phyloP scores from a whole-genome alignment of 2,329 filamentous ascomycete species.

The Trichoderma asperellum region DNA sequence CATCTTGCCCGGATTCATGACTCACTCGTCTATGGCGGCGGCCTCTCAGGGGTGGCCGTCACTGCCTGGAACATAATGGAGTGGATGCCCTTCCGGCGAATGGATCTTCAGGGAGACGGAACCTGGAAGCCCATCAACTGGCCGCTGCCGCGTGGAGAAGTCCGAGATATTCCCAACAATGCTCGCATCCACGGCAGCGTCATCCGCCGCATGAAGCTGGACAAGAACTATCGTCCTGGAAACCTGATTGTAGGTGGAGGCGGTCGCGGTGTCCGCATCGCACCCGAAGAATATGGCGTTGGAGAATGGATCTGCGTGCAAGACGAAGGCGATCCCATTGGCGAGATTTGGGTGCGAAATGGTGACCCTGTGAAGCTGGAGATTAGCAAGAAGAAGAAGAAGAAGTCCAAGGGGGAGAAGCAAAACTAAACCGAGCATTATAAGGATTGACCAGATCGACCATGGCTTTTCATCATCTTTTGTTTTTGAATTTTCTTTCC shows the following conservation, averaged over 20 bases:
- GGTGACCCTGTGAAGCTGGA: conserved; percentile 23
- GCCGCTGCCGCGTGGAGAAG: conserved; percentile 78
- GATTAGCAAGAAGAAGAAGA: conserved; percentile 18
- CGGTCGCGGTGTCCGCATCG: conserved; percentile 67
- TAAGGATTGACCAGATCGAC: not conserved
- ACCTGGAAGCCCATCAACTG: conserved; percentile 80
- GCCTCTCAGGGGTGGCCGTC: conserved; percentile 59
- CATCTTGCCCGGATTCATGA: conserved; percentile 67
- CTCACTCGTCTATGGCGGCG: conserved; percentile 67
- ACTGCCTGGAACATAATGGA: conserved; percentile 79
- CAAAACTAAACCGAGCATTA: not conserved
- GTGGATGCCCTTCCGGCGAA: conserved; percentile 77
- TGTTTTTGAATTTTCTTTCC: not conserved
- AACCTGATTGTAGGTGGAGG: conserved; percentile 82
- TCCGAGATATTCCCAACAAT: conserved; percentile 72
- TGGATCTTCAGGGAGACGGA: conserved; percentile 74
- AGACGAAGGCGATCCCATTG: conserved; percentile 69
- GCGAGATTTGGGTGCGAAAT: conserved; percentile 64
- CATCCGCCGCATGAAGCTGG: conserved; percentile 68
- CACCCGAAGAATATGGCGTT: conserved; percentile 65
- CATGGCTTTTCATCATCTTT: not conserved
- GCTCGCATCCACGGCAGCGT: conserved; percentile 75
- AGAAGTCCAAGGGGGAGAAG: not conserved
- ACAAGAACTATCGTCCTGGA: conserved; percentile 70
- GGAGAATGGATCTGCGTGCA: conserved; percentile 72